These are phyloP conservation scores for Jasminum sambac DNA, from an alignment of 257 asterid genomes.

Conservation along the genomic window DNA sequence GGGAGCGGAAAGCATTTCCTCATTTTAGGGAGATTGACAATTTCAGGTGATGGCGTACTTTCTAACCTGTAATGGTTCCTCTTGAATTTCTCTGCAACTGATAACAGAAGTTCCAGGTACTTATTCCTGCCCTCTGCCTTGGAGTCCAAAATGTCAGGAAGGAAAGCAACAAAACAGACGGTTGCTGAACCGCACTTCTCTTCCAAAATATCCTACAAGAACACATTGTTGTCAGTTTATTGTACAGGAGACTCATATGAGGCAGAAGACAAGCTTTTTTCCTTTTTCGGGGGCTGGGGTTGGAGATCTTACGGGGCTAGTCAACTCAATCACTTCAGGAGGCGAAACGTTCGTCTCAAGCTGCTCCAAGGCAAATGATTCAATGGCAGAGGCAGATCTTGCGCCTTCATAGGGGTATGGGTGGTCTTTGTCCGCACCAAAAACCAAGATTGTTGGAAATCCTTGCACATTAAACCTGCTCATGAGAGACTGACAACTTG, in stretches of 20 bases:
- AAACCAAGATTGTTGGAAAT: slow-evolving; percentile 95
- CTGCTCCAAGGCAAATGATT: slow-evolving; percentile 85
- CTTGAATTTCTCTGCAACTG: slow-evolving; percentile 83
- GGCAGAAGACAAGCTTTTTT: not conserved
- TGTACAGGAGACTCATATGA: not conserved
- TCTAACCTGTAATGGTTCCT: slow-evolving; percentile 86
- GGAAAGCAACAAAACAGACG: slow-evolving; percentile 84
- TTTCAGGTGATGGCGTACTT: not conserved
- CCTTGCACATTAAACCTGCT: slow-evolving; percentile 96
- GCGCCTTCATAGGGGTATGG: slow-evolving; percentile 88
- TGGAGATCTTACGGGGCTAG: slow-evolving; percentile 62
- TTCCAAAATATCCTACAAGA: slow-evolving; percentile 70
- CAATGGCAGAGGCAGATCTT: slow-evolving; percentile 89
- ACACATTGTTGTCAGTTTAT: slow-evolving; percentile 15
- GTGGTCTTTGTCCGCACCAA: slow-evolving; percentile 86
- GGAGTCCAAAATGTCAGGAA: slow-evolving; percentile 94
- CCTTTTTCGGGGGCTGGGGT: not conserved
- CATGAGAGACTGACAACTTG: slow-evolving; percentile 83
- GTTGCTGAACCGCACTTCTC: slow-evolving; percentile 94
- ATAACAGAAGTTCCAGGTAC: slow-evolving; percentile 63
- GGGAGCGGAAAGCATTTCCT: not conserved
- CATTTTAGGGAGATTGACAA: slow-evolving; percentile 19
- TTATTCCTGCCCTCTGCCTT: slow-evolving; percentile 90
- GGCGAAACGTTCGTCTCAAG: slow-evolving; percentile 81
- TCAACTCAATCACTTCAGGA: slow-evolving; percentile 90